Base-by-base conservation (phyloP, 2,329 filamentous ascomycete genomes). In the Teratosphaeria zuluensis region DNA sequence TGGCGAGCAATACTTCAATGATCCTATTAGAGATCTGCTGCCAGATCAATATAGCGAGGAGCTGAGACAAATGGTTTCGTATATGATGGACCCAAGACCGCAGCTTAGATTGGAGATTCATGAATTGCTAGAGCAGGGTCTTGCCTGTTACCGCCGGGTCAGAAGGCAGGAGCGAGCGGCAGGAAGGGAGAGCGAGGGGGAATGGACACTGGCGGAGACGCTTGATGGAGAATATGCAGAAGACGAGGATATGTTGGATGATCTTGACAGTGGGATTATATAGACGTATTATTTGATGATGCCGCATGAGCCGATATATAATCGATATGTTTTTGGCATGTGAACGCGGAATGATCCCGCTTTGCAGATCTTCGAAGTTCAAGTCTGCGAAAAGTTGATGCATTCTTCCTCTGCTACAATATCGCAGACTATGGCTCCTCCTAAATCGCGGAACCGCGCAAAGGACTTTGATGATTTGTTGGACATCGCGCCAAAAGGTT, bases 401-500 rank as follows among this genome's bases (percentile, higher is more conserved):
- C 24, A 8, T 48, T 48, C 8, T 8, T 12, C 3, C 31, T 1
- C 2, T 53, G 51, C 51, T 12, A 6, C 1, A 30, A 19, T 14
- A 31, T 32, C 31, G 4, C 24, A n/a, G 30, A 55, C 16, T 56
- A 70, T 70, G 67, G 67, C 67, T 19, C 62, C 62, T 24, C 62
- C 62, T 55, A 64, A 60, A 64, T 65, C 65, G 12, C 62, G 58
- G 54, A 69, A 68, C 54, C 66, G 68, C 55, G 64, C 66, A 31
- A 58, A 59, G 19, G 65, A 69, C 42, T 70, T 72, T 31, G 65
- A 68, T 4, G 66, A 69, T 19, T 59, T 69, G 4, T 57, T 66
- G 4, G 61, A 66, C 32, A 58, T 59, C 46, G 66, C 62, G 11
- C 68, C 70, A 1, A 67, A 66, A 59, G 70, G 71, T 72, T 62